Evolutionary conservation across 2,329 filamentous ascomycete species (phyloP).

Genomic region (Talaromyces sp.): DNA sequence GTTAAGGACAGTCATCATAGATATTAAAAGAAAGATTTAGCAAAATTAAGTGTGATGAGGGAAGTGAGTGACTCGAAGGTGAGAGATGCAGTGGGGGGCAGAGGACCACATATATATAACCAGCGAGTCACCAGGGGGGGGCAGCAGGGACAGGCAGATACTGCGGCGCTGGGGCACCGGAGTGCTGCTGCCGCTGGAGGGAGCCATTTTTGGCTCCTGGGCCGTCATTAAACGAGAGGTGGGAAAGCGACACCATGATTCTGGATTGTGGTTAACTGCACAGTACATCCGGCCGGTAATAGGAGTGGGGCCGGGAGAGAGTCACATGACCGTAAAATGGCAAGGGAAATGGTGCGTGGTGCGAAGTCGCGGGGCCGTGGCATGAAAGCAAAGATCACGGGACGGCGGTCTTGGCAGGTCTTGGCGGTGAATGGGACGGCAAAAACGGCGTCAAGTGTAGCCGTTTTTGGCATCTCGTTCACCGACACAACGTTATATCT

Average conservation of each 20-base stretch:
- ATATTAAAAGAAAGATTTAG: not conserved
- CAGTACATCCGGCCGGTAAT: not conserved
- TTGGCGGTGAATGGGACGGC: conserved; percentile 14
- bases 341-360: not conserved
- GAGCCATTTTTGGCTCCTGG: too few relatives aligned
- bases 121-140: not conserved
- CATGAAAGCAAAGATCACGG: not conserved
- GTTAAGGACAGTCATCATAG: not conserved
- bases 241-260: too few relatives aligned
- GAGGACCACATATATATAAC: not conserved
- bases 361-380: conserved; percentile 5
- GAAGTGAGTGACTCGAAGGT: too few relatives aligned
- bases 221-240: too few relatives aligned
- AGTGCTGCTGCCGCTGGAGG: not conserved
- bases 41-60: too few relatives aligned
- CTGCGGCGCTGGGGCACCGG: not conserved
- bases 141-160: not conserved
- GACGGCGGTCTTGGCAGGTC: conserved; percentile 4
- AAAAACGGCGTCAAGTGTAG: conserved; percentile 14
- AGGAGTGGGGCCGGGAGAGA: not conserved
- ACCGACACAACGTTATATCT: conserved; percentile 1
- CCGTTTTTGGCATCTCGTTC: conserved; percentile 4
- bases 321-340: conserved; percentile 14
- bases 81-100: not conserved
- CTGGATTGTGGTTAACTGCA: not conserved